A percentile compares a stretch with the other conserved stretches of the same genome.
Conservation (phyloP, 2,329 filamentous ascomycete genomes). For the Fusarium robinianum region DNA sequence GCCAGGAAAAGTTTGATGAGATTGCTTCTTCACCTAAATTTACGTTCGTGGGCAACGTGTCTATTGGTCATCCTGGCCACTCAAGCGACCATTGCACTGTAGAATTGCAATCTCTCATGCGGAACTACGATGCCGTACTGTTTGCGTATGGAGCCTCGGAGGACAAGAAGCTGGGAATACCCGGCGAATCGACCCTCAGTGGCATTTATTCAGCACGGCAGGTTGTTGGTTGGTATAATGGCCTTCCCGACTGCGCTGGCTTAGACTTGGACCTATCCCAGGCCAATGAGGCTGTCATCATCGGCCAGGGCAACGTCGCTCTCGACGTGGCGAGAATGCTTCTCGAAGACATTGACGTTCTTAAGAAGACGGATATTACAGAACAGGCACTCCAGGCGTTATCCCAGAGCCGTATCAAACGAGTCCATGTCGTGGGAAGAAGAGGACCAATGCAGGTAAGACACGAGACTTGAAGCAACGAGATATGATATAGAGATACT, state of each 20-base stretch:
- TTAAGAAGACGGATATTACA: constrained; percentile 86
- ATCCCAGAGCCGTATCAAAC: constrained; percentile 71
- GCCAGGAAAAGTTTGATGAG: constrained; percentile 89
- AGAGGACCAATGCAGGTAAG: constrained; percentile 83
- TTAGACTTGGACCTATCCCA: constrained; percentile 73
- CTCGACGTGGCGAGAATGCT: constrained; percentile 91
- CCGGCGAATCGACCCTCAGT: constrained; percentile 72
- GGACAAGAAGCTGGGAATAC: constrained; percentile 77
- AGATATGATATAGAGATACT: constrained; percentile 1
- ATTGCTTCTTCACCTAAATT: constrained; percentile 83
- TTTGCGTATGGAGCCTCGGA: constrained; percentile 91
- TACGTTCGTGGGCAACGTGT: constrained; percentile 88
- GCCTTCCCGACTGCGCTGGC: constrained; percentile 77
- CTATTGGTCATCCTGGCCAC: constrained; percentile 64
- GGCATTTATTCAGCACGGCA: constrained; percentile 87
- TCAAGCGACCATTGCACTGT: constrained; percentile 55
- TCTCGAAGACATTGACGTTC: constrained; percentile 71
- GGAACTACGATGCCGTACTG: constrained; percentile 88
- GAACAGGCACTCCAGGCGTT: constrained; percentile 78
- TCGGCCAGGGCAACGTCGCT: constrained; percentile 96
- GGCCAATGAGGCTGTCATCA: constrained; percentile 81
- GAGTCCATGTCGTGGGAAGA: constrained; percentile 85
- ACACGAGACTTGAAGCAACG: neutral
- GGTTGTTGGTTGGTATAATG: constrained; percentile 99
- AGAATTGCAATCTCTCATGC: constrained; percentile 69